Conservation (phyloP, 495 filamentous ascomycete genomes). For the Arthonia radiata region DNA sequence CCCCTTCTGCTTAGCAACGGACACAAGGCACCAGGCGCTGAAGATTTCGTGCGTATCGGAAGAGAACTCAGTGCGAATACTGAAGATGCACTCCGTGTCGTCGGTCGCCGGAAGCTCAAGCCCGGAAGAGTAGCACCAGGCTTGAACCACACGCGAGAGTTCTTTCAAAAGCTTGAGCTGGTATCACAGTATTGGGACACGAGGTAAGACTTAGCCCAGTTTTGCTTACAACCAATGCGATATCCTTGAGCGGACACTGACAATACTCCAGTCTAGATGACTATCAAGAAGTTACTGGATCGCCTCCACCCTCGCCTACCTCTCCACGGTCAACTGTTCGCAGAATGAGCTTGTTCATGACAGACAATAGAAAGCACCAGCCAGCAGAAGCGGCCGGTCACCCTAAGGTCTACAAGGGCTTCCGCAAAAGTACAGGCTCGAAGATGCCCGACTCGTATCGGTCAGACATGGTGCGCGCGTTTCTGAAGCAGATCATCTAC, state of each 20-base stretch:
- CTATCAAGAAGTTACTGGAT: no score
- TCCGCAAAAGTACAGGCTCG: constrained; percentile 33
- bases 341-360: no score
- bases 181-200: neutral
- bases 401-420: constrained; percentile 16
- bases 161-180: neutral
- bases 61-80: neutral
- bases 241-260: no score
- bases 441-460: constrained; percentile 59
- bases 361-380: no score
- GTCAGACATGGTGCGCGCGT: constrained; percentile 38
- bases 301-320: no score
- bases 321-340: no score
- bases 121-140: neutral
- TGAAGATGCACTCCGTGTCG: neutral
- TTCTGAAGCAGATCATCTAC: constrained; percentile 59
- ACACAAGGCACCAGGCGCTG: neutral
- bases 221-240: no score
- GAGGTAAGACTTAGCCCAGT: no score
- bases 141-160: neutral
- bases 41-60: neutral
- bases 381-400: no score
- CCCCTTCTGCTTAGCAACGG: neutral
- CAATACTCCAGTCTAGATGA: no score
- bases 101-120: neutral